phyloP scores from a whole-genome alignment of 2,329 filamentous ascomycete genomes.

The Davidsoniella eucalypti region DNA sequence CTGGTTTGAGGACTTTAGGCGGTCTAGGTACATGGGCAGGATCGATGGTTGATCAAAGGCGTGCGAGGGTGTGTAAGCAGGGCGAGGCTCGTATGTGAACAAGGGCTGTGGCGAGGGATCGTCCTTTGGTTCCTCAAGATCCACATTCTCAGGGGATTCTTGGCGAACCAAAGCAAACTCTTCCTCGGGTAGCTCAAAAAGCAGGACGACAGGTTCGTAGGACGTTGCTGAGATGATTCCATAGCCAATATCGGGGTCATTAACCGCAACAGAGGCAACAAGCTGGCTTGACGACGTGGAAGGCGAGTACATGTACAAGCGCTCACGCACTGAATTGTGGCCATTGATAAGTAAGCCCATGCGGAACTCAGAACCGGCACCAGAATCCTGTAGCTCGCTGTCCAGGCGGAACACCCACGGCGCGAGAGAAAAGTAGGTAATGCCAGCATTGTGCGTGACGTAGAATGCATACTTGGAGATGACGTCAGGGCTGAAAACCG shows the following conservation, averaged over 20 bases:
- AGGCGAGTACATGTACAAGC: constrained; percentile 37
- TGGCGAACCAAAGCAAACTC: constrained; percentile 20
- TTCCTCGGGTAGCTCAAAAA: constrained; percentile 41
- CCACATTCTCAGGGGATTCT: constrained; percentile 4
- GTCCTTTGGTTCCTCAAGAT: neutral
- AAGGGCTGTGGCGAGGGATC: constrained; percentile 22
- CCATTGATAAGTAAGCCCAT: constrained; percentile 43
- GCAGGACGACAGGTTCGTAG: constrained; percentile 39
- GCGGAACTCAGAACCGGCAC: constrained; percentile 44
- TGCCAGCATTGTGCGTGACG: constrained; percentile 42
- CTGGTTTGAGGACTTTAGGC: constrained; percentile 41
- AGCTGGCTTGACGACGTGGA: constrained; percentile 32
- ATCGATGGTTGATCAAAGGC: constrained; percentile 40
- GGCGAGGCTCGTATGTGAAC: constrained; percentile 45
- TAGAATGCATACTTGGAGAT: constrained; percentile 47
- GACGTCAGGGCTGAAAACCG: constrained; percentile 43
- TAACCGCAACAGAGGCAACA: constrained; percentile 35
- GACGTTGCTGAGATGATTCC: constrained; percentile 44
- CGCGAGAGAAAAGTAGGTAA: constrained; percentile 42
- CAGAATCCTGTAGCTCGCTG: constrained; percentile 38
- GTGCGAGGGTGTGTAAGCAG: constrained; percentile 46
- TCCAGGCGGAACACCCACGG: constrained; percentile 50
- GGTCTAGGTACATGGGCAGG: constrained; percentile 38
- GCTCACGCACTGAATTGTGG: constrained; percentile 37
- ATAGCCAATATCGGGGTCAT: constrained; percentile 47